A percentile compares a stretch with the other conserved stretches of the same genome.
These are phyloP conservation scores for Penicillium corylophilum DNA, from an alignment of 2,329 filamentous ascomycete species.

Conservation along the genomic window DNA sequence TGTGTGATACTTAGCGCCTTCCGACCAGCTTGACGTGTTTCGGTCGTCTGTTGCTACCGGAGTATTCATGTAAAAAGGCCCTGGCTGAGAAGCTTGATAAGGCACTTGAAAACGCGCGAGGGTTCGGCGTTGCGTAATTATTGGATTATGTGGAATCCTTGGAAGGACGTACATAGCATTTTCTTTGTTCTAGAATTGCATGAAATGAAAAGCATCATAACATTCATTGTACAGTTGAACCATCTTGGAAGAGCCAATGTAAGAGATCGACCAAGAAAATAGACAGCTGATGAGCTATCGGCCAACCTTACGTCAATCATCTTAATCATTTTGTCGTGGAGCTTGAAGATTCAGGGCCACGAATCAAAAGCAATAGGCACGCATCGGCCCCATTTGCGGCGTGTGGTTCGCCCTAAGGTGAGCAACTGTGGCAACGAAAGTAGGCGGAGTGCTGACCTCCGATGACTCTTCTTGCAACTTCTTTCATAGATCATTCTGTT, in stretches of 20 bases:
- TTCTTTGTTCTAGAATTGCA: constrained; percentile 10
- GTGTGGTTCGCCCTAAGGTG: constrained; percentile 15
- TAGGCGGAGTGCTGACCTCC: constrained; percentile 21
- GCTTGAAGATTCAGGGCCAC: background rate
- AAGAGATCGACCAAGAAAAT: background rate
- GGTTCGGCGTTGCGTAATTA: constrained; percentile 75
- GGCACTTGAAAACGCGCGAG: constrained; percentile 82
- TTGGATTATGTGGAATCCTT: background rate
- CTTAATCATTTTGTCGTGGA: constrained; percentile 2
- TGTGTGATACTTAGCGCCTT: constrained; percentile 46
- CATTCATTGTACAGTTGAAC: background rate
- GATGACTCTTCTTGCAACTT: constrained; percentile 12
- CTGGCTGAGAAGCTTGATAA: constrained; percentile 74
- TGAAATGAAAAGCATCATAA: constrained; percentile 2
- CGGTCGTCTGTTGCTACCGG: constrained; percentile 79
- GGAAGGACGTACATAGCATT: constrained; percentile 18
- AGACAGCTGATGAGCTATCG: background rate
- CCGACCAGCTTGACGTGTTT: constrained; percentile 94
- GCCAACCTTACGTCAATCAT: background rate
- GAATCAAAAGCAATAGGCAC: constrained; percentile 12
- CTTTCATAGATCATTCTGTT: background rate
- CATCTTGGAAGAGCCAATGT: too few relatives aligned
- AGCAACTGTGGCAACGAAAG: constrained; percentile 10
- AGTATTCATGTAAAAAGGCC: constrained; percentile 71
- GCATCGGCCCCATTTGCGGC: constrained; percentile 8